phyloP scores from a whole-genome alignment of 345 rosid species.

The Raphanus sativus region DNA sequence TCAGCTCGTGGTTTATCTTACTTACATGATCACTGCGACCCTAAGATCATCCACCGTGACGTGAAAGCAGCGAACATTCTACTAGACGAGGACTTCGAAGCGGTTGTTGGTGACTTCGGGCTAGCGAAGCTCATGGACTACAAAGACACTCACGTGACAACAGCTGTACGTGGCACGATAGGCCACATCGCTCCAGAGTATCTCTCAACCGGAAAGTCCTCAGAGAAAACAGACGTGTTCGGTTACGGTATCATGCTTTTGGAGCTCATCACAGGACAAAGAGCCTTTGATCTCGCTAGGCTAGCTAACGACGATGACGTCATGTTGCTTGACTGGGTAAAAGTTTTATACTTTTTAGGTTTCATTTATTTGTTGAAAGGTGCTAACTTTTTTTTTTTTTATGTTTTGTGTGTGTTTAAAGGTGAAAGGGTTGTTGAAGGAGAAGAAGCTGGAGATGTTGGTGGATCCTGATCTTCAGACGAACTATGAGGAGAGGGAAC shows the following conservation, averaged over 20 bases:
- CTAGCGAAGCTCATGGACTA: slow-evolving; percentile 97
- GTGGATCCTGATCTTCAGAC: slow-evolving; percentile 90
- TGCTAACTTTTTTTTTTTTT: not conserved
- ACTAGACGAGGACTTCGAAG: slow-evolving; percentile 93
- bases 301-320: slow-evolving; percentile 95
- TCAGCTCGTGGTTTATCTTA: slow-evolving; percentile 96
- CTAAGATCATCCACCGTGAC: slow-evolving; percentile 96
- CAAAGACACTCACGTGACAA: slow-evolving; percentile 97
- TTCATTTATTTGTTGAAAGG: not conserved
- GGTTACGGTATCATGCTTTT: slow-evolving; percentile 98
- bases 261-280: slow-evolving; percentile 92
- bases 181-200: slow-evolving; percentile 98
- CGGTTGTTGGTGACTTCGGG: slow-evolving; percentile 98
- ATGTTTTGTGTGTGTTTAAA: slow-evolving; percentile 17
- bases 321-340: slow-evolving; percentile 89
- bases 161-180: slow-evolving; percentile 95
- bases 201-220: slow-evolving; percentile 93
- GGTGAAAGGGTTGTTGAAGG: slow-evolving; percentile 96
- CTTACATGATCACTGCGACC: slow-evolving; percentile 97
- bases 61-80: slow-evolving; percentile 98
- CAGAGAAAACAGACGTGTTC: slow-evolving; percentile 96
- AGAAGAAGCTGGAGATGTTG: slow-evolving; percentile 86
- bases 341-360: not conserved
- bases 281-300: slow-evolving; percentile 97
- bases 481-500: slow-evolving; percentile 69